These are phyloP conservation scores for Suillus subluteus DNA, from an alignment of 768 basidiomycete species.

Conservation along the genomic window DNA sequence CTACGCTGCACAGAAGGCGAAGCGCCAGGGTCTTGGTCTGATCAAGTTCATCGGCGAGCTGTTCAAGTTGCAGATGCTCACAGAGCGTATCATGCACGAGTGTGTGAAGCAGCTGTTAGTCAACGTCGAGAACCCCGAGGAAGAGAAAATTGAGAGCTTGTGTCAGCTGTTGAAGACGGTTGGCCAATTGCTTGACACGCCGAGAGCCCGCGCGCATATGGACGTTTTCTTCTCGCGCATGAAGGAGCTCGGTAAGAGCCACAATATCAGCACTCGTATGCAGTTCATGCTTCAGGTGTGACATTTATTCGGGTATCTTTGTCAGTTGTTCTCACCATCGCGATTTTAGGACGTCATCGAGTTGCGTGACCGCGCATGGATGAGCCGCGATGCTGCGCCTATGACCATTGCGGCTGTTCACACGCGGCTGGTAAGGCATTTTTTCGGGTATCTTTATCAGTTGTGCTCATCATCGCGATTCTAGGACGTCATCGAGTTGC, in stretches of 20 bases:
- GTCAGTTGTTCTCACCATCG: background rate
- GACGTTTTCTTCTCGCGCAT: slow-evolving; percentile 93
- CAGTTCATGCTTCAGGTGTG: slow-evolving; percentile 89
- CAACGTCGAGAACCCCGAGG: slow-evolving; percentile 54
- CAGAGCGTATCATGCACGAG: slow-evolving; percentile 97
- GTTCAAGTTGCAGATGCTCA: slow-evolving; percentile 97
- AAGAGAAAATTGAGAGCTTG: slow-evolving; percentile 86
- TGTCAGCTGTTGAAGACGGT: slow-evolving; percentile 93
- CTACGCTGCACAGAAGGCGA: slow-evolving; percentile 83
- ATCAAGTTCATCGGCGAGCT: slow-evolving; percentile 98
- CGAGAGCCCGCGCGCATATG: slow-evolving; percentile 83
- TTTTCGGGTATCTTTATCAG: too few relatives aligned
- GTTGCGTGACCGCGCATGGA: slow-evolving; percentile 83
- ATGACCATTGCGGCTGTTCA: slow-evolving; percentile 86
- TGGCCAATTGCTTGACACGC: slow-evolving; percentile 78
- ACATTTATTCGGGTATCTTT: background rate
- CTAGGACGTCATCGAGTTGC: too few relatives aligned
- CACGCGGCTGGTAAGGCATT: too few relatives aligned
- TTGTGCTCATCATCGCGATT: too few relatives aligned
- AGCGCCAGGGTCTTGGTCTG: slow-evolving; percentile 62
- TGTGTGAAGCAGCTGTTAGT: slow-evolving; percentile 95
- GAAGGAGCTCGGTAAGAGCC: slow-evolving; percentile 76
- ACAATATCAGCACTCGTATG: slow-evolving; percentile 82
- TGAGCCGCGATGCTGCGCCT: slow-evolving; percentile 74
- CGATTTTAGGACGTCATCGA: slow-evolving; percentile 81